These are phyloP conservation scores for Naganishia cerealis DNA, from an alignment of 1,284 basidiomycete genomes.

Conservation along the genomic window DNA sequence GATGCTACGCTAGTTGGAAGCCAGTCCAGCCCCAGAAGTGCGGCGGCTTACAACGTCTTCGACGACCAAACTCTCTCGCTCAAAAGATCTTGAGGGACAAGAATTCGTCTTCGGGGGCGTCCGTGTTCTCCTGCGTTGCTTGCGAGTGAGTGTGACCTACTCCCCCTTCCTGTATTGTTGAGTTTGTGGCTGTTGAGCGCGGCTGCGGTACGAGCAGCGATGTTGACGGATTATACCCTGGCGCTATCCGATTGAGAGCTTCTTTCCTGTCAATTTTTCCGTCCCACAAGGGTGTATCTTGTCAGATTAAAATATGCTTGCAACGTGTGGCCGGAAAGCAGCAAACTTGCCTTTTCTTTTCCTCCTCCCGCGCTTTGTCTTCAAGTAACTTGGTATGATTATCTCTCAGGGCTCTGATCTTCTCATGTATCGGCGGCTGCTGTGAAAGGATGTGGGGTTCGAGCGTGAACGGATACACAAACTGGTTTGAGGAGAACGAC, in stretches of 20 bases:
- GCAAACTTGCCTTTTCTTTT: conserved; percentile 65
- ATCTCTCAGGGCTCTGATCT: conserved; percentile 65
- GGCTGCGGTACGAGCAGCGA: conserved; percentile 44
- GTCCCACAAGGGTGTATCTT: neutral
- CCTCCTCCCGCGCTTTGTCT: conserved; percentile 75
- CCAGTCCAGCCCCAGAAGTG: too few relatives aligned
- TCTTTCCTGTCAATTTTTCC: conserved; percentile 39
- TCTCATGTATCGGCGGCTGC: conserved; percentile 67
- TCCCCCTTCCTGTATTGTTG: neutral
- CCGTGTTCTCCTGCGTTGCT: conserved; percentile 40
- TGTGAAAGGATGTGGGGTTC: conserved; percentile 77
- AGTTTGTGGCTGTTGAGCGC: neutral
- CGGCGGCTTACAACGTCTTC: too few relatives aligned
- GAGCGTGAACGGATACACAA: conserved; percentile 88
- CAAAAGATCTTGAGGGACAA: conserved; percentile 23
- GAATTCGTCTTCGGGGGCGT: conserved; percentile 11
- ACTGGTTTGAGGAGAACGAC: conserved; percentile 58
- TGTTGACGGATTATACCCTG: conserved; percentile 50
- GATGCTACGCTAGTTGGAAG: too few relatives aligned
- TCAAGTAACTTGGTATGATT: conserved; percentile 69
- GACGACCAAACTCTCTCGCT: neutral
- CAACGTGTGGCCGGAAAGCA: conserved; percentile 66
- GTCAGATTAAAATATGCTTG: conserved; percentile 60
- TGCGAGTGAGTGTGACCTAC: neutral
- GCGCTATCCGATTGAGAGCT: conserved; percentile 47